These are phyloP conservation scores for Malus sieversii DNA, from an alignment of 306 rosid species.

Conservation along the genomic window DNA sequence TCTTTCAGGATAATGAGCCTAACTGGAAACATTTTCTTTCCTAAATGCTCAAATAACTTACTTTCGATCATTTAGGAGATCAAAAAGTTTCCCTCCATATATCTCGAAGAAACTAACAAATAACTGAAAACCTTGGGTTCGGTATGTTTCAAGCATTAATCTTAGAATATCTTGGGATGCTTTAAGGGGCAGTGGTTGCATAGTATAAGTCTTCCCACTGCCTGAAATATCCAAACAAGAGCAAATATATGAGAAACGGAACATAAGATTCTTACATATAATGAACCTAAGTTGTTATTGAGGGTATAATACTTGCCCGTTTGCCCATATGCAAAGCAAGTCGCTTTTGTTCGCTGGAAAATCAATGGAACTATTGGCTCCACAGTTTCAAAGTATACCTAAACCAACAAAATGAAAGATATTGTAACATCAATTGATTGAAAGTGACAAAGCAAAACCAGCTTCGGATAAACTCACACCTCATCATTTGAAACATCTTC, in stretches of 20 bases:
- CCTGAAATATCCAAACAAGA: slow-evolving; percentile 36
- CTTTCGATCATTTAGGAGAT: slow-evolving; percentile 80
- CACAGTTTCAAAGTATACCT: slow-evolving; percentile 75
- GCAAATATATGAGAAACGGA: background rate
- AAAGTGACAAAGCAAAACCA: slow-evolving; percentile 9
- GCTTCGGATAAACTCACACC: slow-evolving; percentile 43
- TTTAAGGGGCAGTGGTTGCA: slow-evolving; percentile 87
- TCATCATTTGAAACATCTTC: slow-evolving; percentile 73
- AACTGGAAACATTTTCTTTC: slow-evolving; percentile 4
- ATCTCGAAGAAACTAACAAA: slow-evolving; percentile 79
- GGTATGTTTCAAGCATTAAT: slow-evolving; percentile 50
- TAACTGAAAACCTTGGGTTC: slow-evolving; percentile 68
- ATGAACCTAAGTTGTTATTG: background rate
- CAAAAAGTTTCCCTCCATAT: slow-evolving; percentile 80
- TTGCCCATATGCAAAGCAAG: slow-evolving; percentile 93
- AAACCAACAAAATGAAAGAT: slow-evolving; percentile 5
- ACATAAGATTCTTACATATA: background rate
- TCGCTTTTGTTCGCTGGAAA: slow-evolving; percentile 72
- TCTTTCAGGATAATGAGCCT: slow-evolving; percentile 19
- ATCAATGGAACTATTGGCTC: slow-evolving; percentile 76
- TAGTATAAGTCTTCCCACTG: slow-evolving; percentile 78
- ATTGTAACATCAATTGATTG: slow-evolving; percentile 10
- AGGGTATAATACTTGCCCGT: slow-evolving; percentile 42
- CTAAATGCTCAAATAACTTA: slow-evolving; percentile 26
- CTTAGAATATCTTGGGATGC: slow-evolving; percentile 69